Evolutionary conservation across 1,284 basidiomycete genomes (phyloP).

Genomic region (Thelephora terrestris): DNA sequence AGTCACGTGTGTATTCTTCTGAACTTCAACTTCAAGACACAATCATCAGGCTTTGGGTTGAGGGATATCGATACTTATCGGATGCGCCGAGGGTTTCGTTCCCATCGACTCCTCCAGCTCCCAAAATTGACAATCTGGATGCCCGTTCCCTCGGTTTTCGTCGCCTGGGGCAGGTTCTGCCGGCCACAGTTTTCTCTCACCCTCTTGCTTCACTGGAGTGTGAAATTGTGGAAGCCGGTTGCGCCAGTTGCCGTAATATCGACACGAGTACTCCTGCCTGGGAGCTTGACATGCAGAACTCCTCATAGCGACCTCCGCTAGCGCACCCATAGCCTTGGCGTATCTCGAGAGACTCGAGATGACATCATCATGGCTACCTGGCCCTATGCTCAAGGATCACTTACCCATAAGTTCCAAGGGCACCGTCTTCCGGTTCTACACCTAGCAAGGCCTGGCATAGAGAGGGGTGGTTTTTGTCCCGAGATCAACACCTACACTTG

Average conservation of each 20-base stretch:
- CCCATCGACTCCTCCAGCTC: no score
- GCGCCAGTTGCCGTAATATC: slow-evolving; percentile 37
- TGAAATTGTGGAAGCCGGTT: slow-evolving; percentile 21
- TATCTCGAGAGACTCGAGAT: slow-evolving; percentile 25
- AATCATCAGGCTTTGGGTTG: no score
- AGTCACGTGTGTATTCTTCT: no score
- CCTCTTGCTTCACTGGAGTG: slow-evolving; percentile 2
- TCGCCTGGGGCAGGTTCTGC: no score
- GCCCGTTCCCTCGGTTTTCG: no score
- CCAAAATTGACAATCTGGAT: no score
- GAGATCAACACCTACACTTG: slow-evolving; percentile 35
- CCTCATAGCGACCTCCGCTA: slow-evolving; percentile 29
- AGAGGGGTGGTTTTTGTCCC: slow-evolving; percentile 44
- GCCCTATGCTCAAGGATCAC: slow-evolving; percentile 46
- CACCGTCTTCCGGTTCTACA: neutral
- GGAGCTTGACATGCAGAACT: slow-evolving; percentile 37
- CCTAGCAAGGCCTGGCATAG: slow-evolving; percentile 15
- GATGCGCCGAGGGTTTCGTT: no score
- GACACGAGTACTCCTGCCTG: slow-evolving; percentile 42
- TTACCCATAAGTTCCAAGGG: slow-evolving; percentile 29
- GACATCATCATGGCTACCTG: slow-evolving; percentile 34
- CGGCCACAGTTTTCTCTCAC: no score
- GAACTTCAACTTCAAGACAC: no score
- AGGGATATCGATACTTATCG: no score
- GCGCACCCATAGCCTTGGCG: slow-evolving; percentile 28